Percentiles rank a stretch among this genome's conserved stretches.
These are phyloP conservation scores for Blastomyces parvus DNA, from an alignment of 2,329 filamentous ascomycete species.

Conservation along the genomic window DNA sequence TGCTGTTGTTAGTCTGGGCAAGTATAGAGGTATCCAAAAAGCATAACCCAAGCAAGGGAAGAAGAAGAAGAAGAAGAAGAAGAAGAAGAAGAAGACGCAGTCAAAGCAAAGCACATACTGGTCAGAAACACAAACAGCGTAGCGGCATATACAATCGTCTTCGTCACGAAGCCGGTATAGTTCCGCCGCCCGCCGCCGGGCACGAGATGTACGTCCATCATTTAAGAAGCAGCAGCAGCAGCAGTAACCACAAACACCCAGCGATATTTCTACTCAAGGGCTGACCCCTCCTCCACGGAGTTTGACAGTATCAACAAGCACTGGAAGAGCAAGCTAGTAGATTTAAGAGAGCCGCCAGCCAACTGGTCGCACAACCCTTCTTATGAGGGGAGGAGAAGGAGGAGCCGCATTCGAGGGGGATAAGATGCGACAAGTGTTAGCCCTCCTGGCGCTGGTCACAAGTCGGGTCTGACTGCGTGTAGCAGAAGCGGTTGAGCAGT, in stretches of 20 bases:
- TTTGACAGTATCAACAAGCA: not conserved
- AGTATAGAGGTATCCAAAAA: not conserved
- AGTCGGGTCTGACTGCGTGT: not conserved
- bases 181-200: conserved; percentile 36
- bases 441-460: too few species aligned
- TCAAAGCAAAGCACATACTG: conserved; percentile 24
- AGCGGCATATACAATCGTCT: conserved; percentile 39
- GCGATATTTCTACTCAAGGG: not conserved
- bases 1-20: too few species aligned
- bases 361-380: not conserved
- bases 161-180: conserved; percentile 41
- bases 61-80: too few species aligned
- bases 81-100: not conserved
- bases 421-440: not conserved
- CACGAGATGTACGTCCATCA: conserved; percentile 37
- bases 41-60: not conserved
- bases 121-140: conserved; percentile 38
- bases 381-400: not conserved
- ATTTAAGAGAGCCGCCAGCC: not conserved
- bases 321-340: not conserved
- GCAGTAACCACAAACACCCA: not conserved
- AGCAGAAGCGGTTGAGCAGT: not conserved
- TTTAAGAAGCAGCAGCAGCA: conserved; percentile 2
- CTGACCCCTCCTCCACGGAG: not conserved
- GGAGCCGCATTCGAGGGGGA: not conserved